phyloP scores from a whole-genome alignment of 352 stramenopile genomes.

The Phytophthora cryptogea region DNA sequence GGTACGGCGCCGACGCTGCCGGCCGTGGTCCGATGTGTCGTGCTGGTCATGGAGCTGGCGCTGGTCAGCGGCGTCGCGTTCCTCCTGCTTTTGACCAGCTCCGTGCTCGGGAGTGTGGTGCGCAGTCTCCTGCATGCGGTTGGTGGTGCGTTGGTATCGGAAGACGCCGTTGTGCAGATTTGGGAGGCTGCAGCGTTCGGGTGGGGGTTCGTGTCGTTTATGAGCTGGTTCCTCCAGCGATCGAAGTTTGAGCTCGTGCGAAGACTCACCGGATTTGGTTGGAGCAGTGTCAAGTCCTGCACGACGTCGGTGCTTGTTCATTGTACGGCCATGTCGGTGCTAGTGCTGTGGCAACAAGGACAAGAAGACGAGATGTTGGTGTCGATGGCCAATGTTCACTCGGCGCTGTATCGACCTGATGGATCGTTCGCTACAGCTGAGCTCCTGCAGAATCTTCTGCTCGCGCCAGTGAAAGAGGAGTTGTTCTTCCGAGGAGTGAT shows the following conservation, averaged over 20 bases:
- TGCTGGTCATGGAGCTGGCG: conserved; percentile 51
- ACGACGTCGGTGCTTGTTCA: conserved; percentile 25
- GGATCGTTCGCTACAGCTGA: conserved; percentile 13
- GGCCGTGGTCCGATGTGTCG: conserved; percentile 23
- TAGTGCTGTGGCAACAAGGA: conserved; percentile 13
- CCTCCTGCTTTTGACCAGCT: conserved; percentile 37
- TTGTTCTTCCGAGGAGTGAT: conserved; percentile 69
- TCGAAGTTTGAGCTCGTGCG: conserved; percentile 16
- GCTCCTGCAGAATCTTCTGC: conserved; percentile 37
- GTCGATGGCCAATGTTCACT: conserved; percentile 30
- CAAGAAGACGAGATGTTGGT: conserved; percentile 15
- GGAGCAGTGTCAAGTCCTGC: conserved; percentile 8
- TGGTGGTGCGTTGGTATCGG: background rate
- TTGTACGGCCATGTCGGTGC: conserved; percentile 3
- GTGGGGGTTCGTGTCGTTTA: conserved; percentile 32
- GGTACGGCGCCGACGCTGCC: conserved; percentile 7
- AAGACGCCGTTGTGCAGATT: conserved; percentile 6
- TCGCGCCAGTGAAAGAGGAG: conserved; percentile 59
- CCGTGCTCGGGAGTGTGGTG: conserved; percentile 19
- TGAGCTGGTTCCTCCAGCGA: conserved; percentile 42
- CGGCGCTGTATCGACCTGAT: conserved; percentile 12
- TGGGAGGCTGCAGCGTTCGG: conserved; percentile 31
- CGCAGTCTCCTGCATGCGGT: conserved; percentile 16
- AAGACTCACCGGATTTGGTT: conserved; percentile 20
- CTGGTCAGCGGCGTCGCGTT: conserved; percentile 35